Conservation (phyloP, 148 eudicot species). For the Pouteria glomerata region DNA sequence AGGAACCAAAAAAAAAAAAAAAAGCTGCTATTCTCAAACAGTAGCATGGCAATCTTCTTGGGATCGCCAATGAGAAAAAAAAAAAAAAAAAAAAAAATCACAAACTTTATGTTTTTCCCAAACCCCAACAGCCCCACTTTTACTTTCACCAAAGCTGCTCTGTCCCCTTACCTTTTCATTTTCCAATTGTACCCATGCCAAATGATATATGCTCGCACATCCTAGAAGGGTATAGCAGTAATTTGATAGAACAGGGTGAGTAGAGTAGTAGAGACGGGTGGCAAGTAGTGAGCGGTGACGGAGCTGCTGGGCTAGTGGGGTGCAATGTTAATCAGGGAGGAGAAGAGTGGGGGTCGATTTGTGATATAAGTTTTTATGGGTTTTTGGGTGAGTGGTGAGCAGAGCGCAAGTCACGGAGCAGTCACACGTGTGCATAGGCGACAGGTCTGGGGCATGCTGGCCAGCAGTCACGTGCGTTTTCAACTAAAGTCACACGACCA, state of each 20-base stretch:
- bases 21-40: not conserved
- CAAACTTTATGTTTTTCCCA: constrained; percentile 8
- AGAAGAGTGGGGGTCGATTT: no score
- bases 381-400: no score
- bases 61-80: constrained; percentile 8
- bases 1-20: not conserved
- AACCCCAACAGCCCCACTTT: constrained; percentile 3
- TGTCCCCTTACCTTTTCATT: not conserved
- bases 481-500: not conserved
- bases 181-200: not conserved
- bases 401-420: not conserved
- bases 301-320: not conserved
- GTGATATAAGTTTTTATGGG: no score
- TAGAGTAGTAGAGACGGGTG: not conserved
- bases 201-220: not conserved
- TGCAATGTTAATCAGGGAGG: not conserved
- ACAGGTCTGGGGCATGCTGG: constrained; percentile 19
- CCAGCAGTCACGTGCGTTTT: constrained; percentile 14
- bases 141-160: constrained; percentile 14
- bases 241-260: not conserved
- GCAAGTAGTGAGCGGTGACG: not conserved
- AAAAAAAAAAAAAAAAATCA: not conserved
- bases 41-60: constrained; percentile 7
- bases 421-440: constrained; percentile 23
- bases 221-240: not conserved